phyloP scores from a whole-genome alignment of 2,329 filamentous ascomycete species.

The Davidsoniella virescens region DNA sequence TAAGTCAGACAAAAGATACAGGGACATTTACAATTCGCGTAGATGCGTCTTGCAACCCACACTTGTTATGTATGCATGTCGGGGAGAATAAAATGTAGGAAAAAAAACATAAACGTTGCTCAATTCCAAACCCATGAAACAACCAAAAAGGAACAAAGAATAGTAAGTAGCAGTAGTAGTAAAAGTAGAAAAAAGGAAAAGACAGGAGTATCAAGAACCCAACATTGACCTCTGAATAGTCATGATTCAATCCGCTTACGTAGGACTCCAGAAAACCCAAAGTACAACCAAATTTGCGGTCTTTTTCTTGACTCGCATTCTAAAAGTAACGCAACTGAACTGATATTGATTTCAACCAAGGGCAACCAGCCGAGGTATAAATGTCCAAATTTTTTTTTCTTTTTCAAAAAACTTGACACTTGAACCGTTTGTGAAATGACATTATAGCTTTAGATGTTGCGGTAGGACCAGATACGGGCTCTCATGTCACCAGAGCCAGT shows the following conservation, averaged over 20 bases:
- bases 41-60: too few species aligned
- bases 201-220: neutral
- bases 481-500: constrained; percentile 97
- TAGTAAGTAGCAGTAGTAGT: constrained; percentile 1
- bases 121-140: constrained; percentile 6
- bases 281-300: neutral
- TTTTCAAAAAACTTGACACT: neutral
- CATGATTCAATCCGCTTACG: neutral
- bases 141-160: constrained; percentile 1
- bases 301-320: neutral
- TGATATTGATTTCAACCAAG: too few species aligned
- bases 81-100: too few species aligned
- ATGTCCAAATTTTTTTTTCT: neutral
- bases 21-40: too few species aligned
- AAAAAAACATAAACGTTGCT: constrained; percentile 3
- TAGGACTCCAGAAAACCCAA: neutral
- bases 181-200: neutral
- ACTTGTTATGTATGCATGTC: too few species aligned
- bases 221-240: neutral
- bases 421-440: too few species aligned
- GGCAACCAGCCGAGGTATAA: too few species aligned
- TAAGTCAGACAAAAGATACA: too few species aligned
- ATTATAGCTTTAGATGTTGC: constrained; percentile 16
- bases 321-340: too few species aligned
- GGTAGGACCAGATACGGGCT: constrained; percentile 89